phyloP scores from a whole-genome alignment of 306 rosid species.

The Fragaria vesca region DNA sequence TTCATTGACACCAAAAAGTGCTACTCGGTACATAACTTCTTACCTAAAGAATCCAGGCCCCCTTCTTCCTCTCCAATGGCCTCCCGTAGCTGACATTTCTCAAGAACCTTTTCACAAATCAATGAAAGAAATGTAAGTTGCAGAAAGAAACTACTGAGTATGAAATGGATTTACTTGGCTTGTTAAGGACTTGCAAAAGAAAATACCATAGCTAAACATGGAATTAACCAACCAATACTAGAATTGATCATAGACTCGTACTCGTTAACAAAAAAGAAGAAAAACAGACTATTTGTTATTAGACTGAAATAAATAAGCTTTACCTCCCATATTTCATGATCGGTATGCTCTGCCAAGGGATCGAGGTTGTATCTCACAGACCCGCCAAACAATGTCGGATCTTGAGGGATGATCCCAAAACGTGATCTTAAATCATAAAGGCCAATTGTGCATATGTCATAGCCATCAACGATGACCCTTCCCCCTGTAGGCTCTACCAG shows the following conservation, averaged over 20 bases:
- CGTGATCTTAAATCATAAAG: no score
- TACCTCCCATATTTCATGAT: constrained; percentile 35
- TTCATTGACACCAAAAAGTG: not conserved
- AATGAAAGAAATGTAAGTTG: not conserved
- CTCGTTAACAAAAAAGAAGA: no score
- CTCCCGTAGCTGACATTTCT: constrained; percentile 33
- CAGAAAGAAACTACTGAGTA: not conserved
- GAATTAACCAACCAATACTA: no score
- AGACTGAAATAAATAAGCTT: not conserved
- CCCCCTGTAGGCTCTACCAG: no score
- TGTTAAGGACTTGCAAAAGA: no score
- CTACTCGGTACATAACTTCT: not conserved
- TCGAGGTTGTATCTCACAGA: constrained; percentile 22
- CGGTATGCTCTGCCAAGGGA: constrained; percentile 30
- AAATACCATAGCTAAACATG: not conserved
- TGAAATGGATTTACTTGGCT: not conserved
- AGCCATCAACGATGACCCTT: no score
- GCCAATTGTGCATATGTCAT: no score
- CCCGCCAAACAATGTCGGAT: no score
- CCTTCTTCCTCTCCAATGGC: constrained; percentile 22
- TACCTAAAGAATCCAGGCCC: constrained; percentile 31
- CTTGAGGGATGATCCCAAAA: no score
- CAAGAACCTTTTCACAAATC: constrained; percentile 19
- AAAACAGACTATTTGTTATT: no score
- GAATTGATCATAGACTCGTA: no score